Evolutionary conservation across 306 rosid species (phyloP), one percentile per base, ranked within the genome.

Genomic region (Rosa chinensis): DNA sequence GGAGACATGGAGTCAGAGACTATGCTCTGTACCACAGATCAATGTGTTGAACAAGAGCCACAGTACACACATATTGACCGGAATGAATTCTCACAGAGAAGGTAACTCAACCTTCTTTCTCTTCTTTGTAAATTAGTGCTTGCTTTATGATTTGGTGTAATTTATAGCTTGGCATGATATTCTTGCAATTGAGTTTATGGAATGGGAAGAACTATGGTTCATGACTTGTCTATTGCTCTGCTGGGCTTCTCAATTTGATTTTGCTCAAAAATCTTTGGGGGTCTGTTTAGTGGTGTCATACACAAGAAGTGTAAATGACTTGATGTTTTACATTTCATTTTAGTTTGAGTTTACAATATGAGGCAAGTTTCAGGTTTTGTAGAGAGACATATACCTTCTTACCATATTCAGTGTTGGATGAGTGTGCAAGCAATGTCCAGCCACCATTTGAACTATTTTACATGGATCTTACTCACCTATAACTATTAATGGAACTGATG

Each of bases 81-180:
- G 82, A 94, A 94, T 81, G 99, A 92, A 5, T 91, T 94, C 84
- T 87, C 67, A 14, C 75, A 48, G 66, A 86, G 97, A 79, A 92
- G 88, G 99, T 89, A 81, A 80, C 90, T 47, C n/a, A 8, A 42
- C 45, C 62, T 42, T 78, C 40, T 77, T 4, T 17, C 37, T 76
- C 32, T 77, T 6, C 20, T 21, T 55, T 23, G 14, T 49, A 28
- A n/a, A 4, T 73, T 39, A 0, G 5, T 70, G 39, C 16, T 44
- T 64, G 59, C 13, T 37, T 10, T 32, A 39, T 35, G 20, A 0
- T 25, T 25, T 16, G 13, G 13, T 58, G 14, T 21, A 10, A 58
- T 58, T 58, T 48, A 55, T 28, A 70, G 45, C 43, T 59, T 72
- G 20, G 8, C 25, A 61, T 63, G 53, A 64, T n/a, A 50, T 43